A percentile compares a stretch with the other conserved stretches of the same genome.
Conservation (phyloP, 116 monocot species). For the Phalaenopsis hybrid region DNA sequence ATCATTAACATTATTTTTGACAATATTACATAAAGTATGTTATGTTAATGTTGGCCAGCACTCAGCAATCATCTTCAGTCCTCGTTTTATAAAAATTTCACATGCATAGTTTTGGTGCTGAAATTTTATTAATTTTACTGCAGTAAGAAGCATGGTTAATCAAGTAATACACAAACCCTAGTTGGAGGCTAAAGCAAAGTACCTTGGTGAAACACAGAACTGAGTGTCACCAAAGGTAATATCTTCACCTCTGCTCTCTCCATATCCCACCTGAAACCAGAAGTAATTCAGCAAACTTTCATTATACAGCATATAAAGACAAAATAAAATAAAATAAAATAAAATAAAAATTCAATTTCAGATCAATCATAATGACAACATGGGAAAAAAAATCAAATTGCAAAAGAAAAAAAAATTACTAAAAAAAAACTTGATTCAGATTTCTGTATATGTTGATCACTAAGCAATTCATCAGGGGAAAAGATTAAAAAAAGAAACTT, state of each 20-base stretch:
- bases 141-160: neutral
- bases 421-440: too few species aligned
- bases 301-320: neutral
- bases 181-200: neutral
- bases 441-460: too few species aligned
- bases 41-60: neutral
- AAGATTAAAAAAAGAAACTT: neutral
- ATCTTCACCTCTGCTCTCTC: constrained; percentile 8
- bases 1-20: neutral
- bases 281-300: neutral
- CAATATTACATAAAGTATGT: neutral
- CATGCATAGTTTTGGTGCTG: neutral
- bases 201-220: constrained; percentile 6
- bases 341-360: too few species aligned
- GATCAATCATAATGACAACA: too few species aligned
- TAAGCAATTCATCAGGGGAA: neutral
- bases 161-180: neutral
- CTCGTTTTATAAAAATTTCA: neutral
- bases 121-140: neutral
- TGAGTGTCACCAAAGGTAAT: neutral
- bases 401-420: too few species aligned
- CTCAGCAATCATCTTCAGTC: too few species aligned
- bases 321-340: too few species aligned
- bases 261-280: constrained; percentile 25
- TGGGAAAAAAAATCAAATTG: too few species aligned